A percentile compares a stretch with the other conserved stretches of the same genome.
Evolutionary conservation across 768 basidiomycete genomes (phyloP).

Genomic region (Suillus paluster): DNA sequence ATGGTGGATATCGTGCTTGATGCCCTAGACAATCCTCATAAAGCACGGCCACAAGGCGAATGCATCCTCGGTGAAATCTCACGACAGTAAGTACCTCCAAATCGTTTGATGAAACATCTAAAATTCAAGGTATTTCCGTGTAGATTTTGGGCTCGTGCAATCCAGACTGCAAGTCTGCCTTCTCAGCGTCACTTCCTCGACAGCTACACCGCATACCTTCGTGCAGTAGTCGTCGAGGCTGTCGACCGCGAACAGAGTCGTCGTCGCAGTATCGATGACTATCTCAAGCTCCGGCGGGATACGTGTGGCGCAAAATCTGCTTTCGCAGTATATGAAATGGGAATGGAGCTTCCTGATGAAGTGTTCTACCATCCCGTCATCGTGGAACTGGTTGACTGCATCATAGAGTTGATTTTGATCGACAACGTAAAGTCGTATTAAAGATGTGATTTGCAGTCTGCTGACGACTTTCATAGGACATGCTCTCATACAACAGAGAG

Average conservation of each 20-base stretch:
- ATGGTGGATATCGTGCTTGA: conserved; percentile 13
- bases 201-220: conserved; percentile 5
- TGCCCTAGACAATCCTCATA: conserved; percentile 8
- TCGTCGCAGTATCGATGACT: conserved; percentile 33
- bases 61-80: conserved; percentile 11
- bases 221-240: conserved; percentile 5
- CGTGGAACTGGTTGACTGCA: conserved; percentile 9
- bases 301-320: conserved; percentile 36
- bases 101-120: conserved; percentile 19
- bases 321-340: conserved; percentile 35
- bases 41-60: conserved; percentile 11
- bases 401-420: conserved; percentile 27
- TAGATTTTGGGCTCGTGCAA: conserved; percentile 13
- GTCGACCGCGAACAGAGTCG: conserved; percentile 13
- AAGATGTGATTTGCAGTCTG: background rate
- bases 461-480: conserved; percentile 29
- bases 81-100: conserved; percentile 26
- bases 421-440: conserved; percentile 26
- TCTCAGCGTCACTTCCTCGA: conserved; percentile 13
- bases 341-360: conserved; percentile 37
- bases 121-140: background rate
- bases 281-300: conserved; percentile 36
- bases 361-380: conserved; percentile 33
- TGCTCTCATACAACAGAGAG: conserved; percentile 42
- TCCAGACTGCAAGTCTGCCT: background rate